Base-by-base conservation (phyloP, 2,329 filamentous ascomycete genomes). In the Monosporascus sp. region DNA sequence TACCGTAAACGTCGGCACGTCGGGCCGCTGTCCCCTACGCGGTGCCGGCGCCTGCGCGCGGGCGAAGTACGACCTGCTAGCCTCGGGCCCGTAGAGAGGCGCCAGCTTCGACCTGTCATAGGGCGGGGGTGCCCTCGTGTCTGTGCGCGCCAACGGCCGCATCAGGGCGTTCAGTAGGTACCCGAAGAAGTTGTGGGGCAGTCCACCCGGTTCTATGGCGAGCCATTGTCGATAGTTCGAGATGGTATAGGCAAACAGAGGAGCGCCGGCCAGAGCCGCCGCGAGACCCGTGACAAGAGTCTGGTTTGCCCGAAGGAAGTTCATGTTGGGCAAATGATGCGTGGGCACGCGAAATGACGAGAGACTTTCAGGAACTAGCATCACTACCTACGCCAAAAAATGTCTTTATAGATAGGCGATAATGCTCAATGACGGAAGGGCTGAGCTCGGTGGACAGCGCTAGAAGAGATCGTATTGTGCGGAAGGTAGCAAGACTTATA, bases 201-300 rank as follows among this genome's bases (percentile, higher is more conserved):
- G 53, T 17, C 75, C 75, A 53, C 76, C 74, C 3, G 66, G 68
- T 15, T 75, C 75, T 35, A 78, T 68, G 1, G 70, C 68, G 17
- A 74, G 66, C 61, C 65, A 78, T 48, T 63, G 66, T 4, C 58
- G 64, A 64, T 78, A 78, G 61, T 64, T 67, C 38, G 57, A 51
- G 45, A 60, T 48, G 20, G 63, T 59, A 50, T 67, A 63, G 6
- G 62, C 56, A 43, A 65, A 24, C 4, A 63, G 43, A 11, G 54
- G 56, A 15, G 54, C 15, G 45, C 37, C 40, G 45, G 48, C 52
- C 18, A 47, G 17, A 46, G 43, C 43, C n/a, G 24, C 22, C n/a
- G 43, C 43, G 43, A 46, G 5, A 1, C 24, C 14, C 43, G 24
- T 5, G 22, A 24, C 43, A 4, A 46, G 15, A 17, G 43, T 5